Evolutionary conservation across 768 basidiomycete genomes (phyloP).

Genomic region (Sarcomyxa edulis): DNA sequence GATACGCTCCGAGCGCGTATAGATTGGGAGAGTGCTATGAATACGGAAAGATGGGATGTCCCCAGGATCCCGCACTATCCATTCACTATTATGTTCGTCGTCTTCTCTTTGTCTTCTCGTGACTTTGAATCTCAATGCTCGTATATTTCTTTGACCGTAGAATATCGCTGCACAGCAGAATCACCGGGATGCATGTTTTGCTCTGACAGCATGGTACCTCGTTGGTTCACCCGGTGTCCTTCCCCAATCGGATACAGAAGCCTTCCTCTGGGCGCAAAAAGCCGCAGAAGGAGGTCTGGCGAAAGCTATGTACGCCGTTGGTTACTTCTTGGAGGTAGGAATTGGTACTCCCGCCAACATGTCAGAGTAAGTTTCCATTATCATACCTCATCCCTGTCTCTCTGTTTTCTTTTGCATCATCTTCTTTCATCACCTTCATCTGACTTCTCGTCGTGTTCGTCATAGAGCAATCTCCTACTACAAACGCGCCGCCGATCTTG

Average conservation of each 20-base stretch:
- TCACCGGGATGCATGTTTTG: slow-evolving; percentile 96
- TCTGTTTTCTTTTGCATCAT: background rate
- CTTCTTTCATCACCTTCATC: slow-evolving; percentile 1
- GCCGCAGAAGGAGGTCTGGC: slow-evolving; percentile 88
- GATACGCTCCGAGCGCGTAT: slow-evolving; percentile 94
- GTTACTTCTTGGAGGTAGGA: slow-evolving; percentile 96
- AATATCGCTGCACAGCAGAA: slow-evolving; percentile 98
- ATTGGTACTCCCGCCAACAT: slow-evolving; percentile 71
- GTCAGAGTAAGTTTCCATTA: slow-evolving; percentile 48
- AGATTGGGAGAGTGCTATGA: slow-evolving; percentile 98
- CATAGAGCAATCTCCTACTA: slow-evolving; percentile 74
- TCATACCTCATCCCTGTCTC: slow-evolving; percentile 1
- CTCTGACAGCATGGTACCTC: slow-evolving; percentile 98
- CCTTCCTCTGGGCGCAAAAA: slow-evolving; percentile 94
- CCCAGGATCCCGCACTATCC: slow-evolving; percentile 92
- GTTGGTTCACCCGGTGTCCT: slow-evolving; percentile 97
- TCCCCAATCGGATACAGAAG: slow-evolving; percentile 97
- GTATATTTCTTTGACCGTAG: slow-evolving; percentile 35
- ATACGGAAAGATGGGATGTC: slow-evolving; percentile 98
- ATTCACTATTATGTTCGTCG: slow-evolving; percentile 97
- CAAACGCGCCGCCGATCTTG: slow-evolving; percentile 84
- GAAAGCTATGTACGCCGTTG: slow-evolving; percentile 97
- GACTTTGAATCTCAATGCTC: slow-evolving; percentile 4
- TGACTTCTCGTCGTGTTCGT: slow-evolving; percentile 6
- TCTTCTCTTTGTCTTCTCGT: slow-evolving; percentile 4